Evolutionary conservation across 1,284 basidiomycete genomes (phyloP), one percentile per base, ranked within the genome.

Genomic region (Tilletia indica): DNA sequence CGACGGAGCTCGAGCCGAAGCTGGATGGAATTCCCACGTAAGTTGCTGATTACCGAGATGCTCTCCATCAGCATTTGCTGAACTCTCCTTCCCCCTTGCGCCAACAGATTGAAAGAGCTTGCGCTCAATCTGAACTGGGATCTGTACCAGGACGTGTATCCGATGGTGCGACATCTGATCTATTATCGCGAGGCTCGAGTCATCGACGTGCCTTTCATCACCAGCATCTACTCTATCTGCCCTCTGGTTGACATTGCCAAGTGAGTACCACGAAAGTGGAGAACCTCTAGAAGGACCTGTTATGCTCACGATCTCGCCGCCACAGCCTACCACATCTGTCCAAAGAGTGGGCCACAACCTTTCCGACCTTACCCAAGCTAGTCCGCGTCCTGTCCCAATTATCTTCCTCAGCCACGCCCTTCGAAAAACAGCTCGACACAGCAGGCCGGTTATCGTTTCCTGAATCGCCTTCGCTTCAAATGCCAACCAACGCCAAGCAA

Each of bases 101-200:
- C 39, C 68, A 6, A 39, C 76, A 95, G 93, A 66, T 87, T 97
- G 66, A 89, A 89, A n/a, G 93, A 95, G 75, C 90, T 96, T 86
- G 92, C 93, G 0, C 91, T 89, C 82, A 82, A 91, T 45, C 86
- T 96, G 36, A 92, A 93, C 69, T 94, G 92, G 90, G 90, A 96
- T 79, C 86, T 96, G 3, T 91, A 95, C 75, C 87, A 89, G 0
- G 92, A 96, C 77, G 88, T 96, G 0, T 93, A 92, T 79, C 93
- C 93, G 0, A 90, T 92, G 64, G 93, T 94, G 0, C 88, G 93
- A 12, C 94, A 94, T 88, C 87, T 98, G 47, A 92, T 97, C 31
- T 91, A 93, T 74, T 94, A 94, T 84, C 88, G 92, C 71, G 89
- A 93, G 79, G 96, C 93, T 0, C 92, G 93, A 74, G 87, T 98